Evolutionary conservation across 352 stramenopile genomes (phyloP), one percentile per base, ranked within the genome.

Genomic region (Phytophthora brassicae): DNA sequence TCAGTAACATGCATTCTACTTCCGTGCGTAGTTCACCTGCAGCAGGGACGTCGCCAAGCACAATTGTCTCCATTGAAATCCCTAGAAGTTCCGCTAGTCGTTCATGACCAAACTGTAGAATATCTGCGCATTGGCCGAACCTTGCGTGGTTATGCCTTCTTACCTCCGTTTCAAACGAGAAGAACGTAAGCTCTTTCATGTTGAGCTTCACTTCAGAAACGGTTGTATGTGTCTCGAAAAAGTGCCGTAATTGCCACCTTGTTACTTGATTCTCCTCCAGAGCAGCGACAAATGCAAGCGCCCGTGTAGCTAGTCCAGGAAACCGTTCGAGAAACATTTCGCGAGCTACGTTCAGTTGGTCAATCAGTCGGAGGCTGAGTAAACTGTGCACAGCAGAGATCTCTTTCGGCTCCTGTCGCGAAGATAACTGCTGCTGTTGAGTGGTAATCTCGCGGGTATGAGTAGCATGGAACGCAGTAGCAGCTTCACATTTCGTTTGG

Each of bases 281-380:
- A 20, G 78, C 61, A 2, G 58, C 60, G 0, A 80, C 74, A 56
- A 94, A 92, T 14, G 71, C 55, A 36, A 83, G 52, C 1, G 85
- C 83, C 22, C 84, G 81, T 3, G 77, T 70, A 36, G 90, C 80
- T 13, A 90, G 59, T 0, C 77, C 75, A 36, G 85, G 81, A 59
- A 94, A 94, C 20, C 68, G 70, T 39, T 72, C 63, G 0, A 94
- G 61, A 64, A 89, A 92, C 16, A 88, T 55, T n/a, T 79, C 70
- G 3, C 77, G 74, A 17, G 79, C 70, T 6, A 84, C 62, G 29
- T 70, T 83, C 13, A 79, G 52, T 33, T 77, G 58, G 3, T 60
- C 58, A 7, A 89, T 56, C 14, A 82, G 53, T 17, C 46, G 59
- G 17, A 89, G 64, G 53, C 65, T 77, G 19, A 65, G 66, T 14